Base-by-base conservation (phyloP, 1,284 basidiomycete genomes). In the Polyporus tsugae region DNA sequence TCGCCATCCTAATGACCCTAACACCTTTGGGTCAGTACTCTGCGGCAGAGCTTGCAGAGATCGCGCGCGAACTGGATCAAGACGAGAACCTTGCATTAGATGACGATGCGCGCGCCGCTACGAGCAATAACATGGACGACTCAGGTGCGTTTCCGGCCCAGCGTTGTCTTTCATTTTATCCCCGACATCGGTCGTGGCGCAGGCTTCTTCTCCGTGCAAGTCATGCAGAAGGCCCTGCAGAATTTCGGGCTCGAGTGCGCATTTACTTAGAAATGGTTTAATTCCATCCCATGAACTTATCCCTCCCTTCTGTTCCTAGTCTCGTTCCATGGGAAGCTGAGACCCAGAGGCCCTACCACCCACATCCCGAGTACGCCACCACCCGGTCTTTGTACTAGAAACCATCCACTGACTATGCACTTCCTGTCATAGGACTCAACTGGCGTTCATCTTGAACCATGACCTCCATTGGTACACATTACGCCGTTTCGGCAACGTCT, bases 161-260 rank as follows among this genome's bases (percentile, higher is more conserved):
- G 19, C 11, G 29, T 15, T n/a, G 17, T 22, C 36, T 38, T 58
- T 19, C 19, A 17, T 17, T 6, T 9, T 66, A 17, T 42, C 49
- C 52, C 39, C 52, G 33, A 36, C 42, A 29, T 60, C 59, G 22
- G 4, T 42, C 44, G 42, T 36, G 60, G 60, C 42, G 17, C 29
- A 90, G 95, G 95, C 1, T 97, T 94, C 80, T 97, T 97, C 80
- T 96, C 95, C 4, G 85, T 95, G 1, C 92, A 94, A 74, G 94
- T 95, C 0, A 78, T 95, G 35, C 93, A 94, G 74, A 86, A 89
- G 64, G 96, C 95, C 0, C 80, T 98, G 62, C 86, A 96, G 42
- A 68, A 39, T 2, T 96, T 93, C 89, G 92, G 93, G 4, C 80
- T 97, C 66, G 91, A 85, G 92, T 94, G 75, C 73, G 83, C 76